A percentile compares a stretch with the other conserved stretches of the same genome.
Conservation (phyloP, 2,329 filamentous ascomycete genomes). For the Nothophoma quercina region DNA sequence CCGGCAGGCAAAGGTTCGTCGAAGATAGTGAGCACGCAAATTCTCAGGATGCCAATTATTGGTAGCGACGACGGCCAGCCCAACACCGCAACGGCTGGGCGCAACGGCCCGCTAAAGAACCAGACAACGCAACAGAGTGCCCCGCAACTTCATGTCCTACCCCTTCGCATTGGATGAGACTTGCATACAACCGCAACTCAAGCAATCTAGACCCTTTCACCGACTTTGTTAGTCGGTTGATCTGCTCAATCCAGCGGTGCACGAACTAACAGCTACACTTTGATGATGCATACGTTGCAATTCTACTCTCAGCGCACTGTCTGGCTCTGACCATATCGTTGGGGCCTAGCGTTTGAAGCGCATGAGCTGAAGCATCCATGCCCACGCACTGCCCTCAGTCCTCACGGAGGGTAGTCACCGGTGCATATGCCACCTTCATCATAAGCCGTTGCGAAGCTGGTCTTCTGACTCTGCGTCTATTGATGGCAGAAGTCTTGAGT, state of each 20-base stretch:
- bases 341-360: too few relatives aligned
- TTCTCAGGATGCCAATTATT: background rate
- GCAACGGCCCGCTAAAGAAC: slow-evolving; percentile 4
- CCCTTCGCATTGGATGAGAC: background rate
- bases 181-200: background rate
- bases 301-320: background rate
- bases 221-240: background rate
- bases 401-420: too few relatives aligned
- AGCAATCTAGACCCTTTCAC: background rate
- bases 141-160: background rate
- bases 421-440: too few relatives aligned
- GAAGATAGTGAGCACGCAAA: background rate
- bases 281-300: background rate
- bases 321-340: too few relatives aligned
- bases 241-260: background rate
- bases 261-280: background rate
- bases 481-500: too few relatives aligned
- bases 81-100: background rate
- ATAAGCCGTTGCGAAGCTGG: too few relatives aligned
- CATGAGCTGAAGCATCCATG: too few relatives aligned
- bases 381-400: too few relatives aligned
- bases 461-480: too few relatives aligned
- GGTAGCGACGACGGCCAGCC: slow-evolving; percentile 10
- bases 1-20: background rate
- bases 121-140: background rate